A percentile compares a stretch with the other conserved stretches of the same genome.
phyloP scores from a whole-genome alignment of 1,284 basidiomycete species.

The Microbotryum lychnidis-dioicae region DNA sequence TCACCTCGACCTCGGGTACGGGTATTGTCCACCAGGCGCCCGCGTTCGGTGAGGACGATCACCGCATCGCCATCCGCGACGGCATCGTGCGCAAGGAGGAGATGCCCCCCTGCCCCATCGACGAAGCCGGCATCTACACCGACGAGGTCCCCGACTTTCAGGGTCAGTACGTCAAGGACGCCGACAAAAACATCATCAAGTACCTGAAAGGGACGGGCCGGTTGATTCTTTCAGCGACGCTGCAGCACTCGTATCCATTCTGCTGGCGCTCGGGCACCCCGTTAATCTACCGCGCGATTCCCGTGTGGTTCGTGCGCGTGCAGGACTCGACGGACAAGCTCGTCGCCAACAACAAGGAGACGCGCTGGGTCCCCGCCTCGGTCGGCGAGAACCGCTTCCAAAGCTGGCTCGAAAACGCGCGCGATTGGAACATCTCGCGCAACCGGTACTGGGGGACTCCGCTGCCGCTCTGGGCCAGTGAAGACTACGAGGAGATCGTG shows the following conservation, averaged over 20 bases:
- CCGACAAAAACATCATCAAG: constrained; percentile 92
- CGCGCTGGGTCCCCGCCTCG: constrained; percentile 82
- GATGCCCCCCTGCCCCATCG: constrained; percentile 91
- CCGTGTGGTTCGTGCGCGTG: constrained; percentile 92
- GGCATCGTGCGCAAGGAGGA: constrained; percentile 75
- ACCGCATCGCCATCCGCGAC: constrained; percentile 79
- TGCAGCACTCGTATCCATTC: constrained; percentile 91
- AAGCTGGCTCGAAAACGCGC: constrained; percentile 93
- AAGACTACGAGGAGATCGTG: constrained; percentile 87
- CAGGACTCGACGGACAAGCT: constrained; percentile 75
- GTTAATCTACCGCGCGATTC: constrained; percentile 91
- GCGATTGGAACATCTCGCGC: constrained; percentile 98
- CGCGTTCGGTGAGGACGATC: constrained; percentile 98
- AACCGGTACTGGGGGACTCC: constrained; percentile 99
- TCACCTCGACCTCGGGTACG: constrained; percentile 87
- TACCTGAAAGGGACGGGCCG: constrained; percentile 78
- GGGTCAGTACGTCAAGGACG: constrained; percentile 90
- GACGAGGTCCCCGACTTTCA: constrained; percentile 80
- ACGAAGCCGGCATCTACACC: constrained; percentile 83
- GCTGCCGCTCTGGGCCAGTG: constrained; percentile 91
- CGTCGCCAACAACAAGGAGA: constrained; percentile 81
- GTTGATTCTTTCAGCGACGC: constrained; percentile 76
- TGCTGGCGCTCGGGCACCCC: constrained; percentile 97
- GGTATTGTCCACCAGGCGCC: constrained; percentile 99
- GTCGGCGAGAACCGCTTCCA: constrained; percentile 92